Percentiles rank a stretch among this genome's conserved stretches.
phyloP scores from a whole-genome alignment of 495 filamentous ascomycete species.

The Annulohypoxylon nitens region DNA sequence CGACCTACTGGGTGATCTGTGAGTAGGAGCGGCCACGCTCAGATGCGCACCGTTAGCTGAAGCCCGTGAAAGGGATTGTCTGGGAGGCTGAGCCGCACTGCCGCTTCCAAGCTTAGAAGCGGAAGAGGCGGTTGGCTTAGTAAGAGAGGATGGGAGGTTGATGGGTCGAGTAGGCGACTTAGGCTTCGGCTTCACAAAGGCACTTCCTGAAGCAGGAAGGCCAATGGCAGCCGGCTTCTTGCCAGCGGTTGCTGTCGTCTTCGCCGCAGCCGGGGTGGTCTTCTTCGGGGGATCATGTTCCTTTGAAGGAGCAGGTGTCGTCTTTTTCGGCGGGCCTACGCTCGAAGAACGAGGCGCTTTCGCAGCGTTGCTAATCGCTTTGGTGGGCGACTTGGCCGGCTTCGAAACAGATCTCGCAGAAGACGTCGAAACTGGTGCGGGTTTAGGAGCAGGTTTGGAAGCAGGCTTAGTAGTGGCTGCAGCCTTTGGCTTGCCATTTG shows the following conservation, averaged over 20 bases:
- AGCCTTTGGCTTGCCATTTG: slow-evolving; percentile 36
- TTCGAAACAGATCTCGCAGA: slow-evolving; percentile 54
- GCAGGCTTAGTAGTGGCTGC: slow-evolving; percentile 42
- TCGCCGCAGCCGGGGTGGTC: slow-evolving; percentile 26
- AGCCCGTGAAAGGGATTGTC: slow-evolving; percentile 56
- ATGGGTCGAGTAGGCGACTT: slow-evolving; percentile 75
- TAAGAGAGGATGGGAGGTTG: slow-evolving; percentile 71
- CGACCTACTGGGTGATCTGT: slow-evolving; percentile 62
- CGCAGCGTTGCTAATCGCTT: slow-evolving; percentile 49
- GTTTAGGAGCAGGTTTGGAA: slow-evolving; percentile 49
- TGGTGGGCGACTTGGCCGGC: slow-evolving; percentile 56
- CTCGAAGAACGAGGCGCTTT: slow-evolving; percentile 36
- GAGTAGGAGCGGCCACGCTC: slow-evolving; percentile 29
- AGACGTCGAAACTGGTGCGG: slow-evolving; percentile 49
- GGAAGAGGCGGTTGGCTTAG: slow-evolving; percentile 73
- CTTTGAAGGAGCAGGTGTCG: slow-evolving; percentile 47
- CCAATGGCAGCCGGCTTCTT: slow-evolving; percentile 56
- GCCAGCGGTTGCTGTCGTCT: slow-evolving; percentile 28
- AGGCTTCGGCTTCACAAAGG: slow-evolving; percentile 69
- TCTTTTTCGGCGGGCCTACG: slow-evolving; percentile 52
- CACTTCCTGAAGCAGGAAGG: slow-evolving; percentile 52
- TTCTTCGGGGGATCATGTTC: slow-evolving; percentile 47
- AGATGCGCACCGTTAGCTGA: slow-evolving; percentile 49
- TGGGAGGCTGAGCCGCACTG: slow-evolving; percentile 47
- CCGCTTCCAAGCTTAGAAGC: slow-evolving; percentile 65